Percentiles rank a stretch among this genome's conserved stretches.
phyloP scores from a whole-genome alignment of 2,329 filamentous ascomycete species.

The Colletotrichum musicola region DNA sequence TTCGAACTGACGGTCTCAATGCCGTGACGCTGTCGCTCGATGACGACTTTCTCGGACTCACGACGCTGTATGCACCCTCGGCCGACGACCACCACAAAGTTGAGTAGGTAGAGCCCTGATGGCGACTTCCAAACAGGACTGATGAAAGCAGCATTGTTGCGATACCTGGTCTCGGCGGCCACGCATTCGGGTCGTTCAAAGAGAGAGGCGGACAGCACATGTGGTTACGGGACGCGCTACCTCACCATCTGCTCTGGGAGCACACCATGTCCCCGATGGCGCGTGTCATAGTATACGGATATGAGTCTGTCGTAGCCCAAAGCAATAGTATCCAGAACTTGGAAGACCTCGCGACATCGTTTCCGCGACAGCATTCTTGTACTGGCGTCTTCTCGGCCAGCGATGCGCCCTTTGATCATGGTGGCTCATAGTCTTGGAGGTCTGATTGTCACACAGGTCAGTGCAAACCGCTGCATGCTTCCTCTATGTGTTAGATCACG shows the following conservation, averaged over 20 bases:
- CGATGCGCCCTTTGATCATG: conserved; percentile 36
- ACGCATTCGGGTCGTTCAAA: conserved; percentile 46
- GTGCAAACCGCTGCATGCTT: no score
- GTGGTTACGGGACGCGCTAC: conserved; percentile 45
- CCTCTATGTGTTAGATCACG: no score
- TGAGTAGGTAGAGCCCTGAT: no score
- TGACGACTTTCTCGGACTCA: no score
- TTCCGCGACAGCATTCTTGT: conserved; percentile 11
- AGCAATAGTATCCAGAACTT: conserved; percentile 37
- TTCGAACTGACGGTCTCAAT: no score
- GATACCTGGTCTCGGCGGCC: conserved; percentile 40
- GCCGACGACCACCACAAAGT: no score
- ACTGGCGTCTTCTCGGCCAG: background rate
- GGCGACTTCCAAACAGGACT: no score
- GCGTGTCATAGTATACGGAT: conserved; percentile 43
- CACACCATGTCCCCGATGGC: conserved; percentile 2
- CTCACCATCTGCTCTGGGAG: conserved; percentile 31
- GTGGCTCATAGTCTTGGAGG: conserved; percentile 42
- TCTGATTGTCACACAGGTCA: conserved; percentile 41
- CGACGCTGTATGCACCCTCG: no score
- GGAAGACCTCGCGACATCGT: conserved; percentile 31
- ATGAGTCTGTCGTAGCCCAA: conserved; percentile 33
- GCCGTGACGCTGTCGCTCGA: no score
- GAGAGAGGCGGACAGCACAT: conserved; percentile 40
- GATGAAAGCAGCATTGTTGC: no score